Evolutionary conservation across 257 asterid species (phyloP).

Genomic region (Solanum commersonii): DNA sequence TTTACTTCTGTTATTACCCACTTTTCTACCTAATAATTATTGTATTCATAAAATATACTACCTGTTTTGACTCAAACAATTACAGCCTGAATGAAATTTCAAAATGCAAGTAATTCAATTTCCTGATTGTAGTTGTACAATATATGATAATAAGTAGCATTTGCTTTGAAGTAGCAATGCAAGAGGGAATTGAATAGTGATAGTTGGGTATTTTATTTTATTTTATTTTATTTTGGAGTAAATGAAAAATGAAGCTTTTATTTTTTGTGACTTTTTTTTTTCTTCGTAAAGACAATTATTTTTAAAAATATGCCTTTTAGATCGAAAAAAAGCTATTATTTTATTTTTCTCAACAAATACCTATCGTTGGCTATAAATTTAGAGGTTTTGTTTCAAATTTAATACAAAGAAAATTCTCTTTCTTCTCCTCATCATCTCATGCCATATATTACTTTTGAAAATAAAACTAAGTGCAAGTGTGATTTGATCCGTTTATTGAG

Average conservation of each 20-base stretch:
- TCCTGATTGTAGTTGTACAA: constrained; percentile 20
- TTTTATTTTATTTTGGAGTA: background rate
- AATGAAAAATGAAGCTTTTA: background rate
- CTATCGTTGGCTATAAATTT: too few relatives aligned
- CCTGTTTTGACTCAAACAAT: background rate
- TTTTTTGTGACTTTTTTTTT: too few relatives aligned
- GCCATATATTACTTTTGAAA: background rate
- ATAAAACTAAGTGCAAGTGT: background rate
- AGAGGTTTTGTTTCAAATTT: background rate
- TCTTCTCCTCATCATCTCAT: background rate
- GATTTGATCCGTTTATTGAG: background rate
- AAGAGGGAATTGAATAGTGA: background rate
- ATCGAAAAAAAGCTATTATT: too few relatives aligned
- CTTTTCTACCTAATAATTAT: background rate
- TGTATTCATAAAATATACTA: background rate
- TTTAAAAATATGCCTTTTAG: background rate
- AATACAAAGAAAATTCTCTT: too few relatives aligned
- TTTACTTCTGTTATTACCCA: background rate
- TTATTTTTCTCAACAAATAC: background rate
- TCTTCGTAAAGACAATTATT: too few relatives aligned
- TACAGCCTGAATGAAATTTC: background rate
- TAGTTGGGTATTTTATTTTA: background rate
- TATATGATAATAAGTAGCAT: background rate
- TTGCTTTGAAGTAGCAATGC: background rate
- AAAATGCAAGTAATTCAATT: constrained; percentile 41